phyloP scores from a whole-genome alignment of 805 yeast genomes.

The Spathaspora arborariae region DNA sequence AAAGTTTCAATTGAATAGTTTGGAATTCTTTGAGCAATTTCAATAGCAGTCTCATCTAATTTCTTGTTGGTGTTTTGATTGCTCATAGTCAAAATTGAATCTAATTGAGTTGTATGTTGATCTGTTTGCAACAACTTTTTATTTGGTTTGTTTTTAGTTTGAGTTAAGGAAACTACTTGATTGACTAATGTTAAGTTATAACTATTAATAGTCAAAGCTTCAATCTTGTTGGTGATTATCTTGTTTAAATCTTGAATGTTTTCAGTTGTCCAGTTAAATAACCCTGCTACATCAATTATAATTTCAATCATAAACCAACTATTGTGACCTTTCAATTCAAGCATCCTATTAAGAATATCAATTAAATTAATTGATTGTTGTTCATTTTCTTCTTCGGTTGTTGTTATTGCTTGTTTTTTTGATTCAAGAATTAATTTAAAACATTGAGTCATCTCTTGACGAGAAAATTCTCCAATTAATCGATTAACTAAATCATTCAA shows the following conservation, averaged over 20 bases:
- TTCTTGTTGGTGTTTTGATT: slow-evolving; percentile 23
- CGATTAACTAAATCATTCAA: slow-evolving; percentile 67
- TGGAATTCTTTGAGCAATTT: slow-evolving; percentile 44
- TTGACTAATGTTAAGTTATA: slow-evolving; percentile 44
- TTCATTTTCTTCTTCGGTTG: background rate
- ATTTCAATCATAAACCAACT: slow-evolving; percentile 63
- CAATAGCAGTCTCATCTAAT: slow-evolving; percentile 26
- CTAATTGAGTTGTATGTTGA: slow-evolving; percentile 19
- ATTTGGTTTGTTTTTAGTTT: slow-evolving; percentile 21
- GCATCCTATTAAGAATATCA: slow-evolving; percentile 27
- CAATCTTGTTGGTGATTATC: slow-evolving; percentile 46
- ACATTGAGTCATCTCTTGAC: slow-evolving; percentile 52
- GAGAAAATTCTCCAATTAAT: slow-evolving; percentile 60
- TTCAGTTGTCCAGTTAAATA: slow-evolving; percentile 59
- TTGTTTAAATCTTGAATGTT: slow-evolving; percentile 43
- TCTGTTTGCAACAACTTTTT: slow-evolving; percentile 16
- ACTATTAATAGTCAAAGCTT: slow-evolving; percentile 38
- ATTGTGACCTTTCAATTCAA: slow-evolving; percentile 44
- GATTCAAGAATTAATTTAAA: slow-evolving; percentile 34
- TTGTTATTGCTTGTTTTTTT: slow-evolving; percentile 11
- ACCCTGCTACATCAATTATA: slow-evolving; percentile 69
- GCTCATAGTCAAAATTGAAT: slow-evolving; percentile 30
- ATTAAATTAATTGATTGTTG: slow-evolving; percentile 27
- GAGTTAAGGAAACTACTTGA: slow-evolving; percentile 27
- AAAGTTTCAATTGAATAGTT: slow-evolving; percentile 48